Evolutionary conservation across 177 flowering plant genomes (phyloP).

Genomic region (Vitis hybrid): DNA sequence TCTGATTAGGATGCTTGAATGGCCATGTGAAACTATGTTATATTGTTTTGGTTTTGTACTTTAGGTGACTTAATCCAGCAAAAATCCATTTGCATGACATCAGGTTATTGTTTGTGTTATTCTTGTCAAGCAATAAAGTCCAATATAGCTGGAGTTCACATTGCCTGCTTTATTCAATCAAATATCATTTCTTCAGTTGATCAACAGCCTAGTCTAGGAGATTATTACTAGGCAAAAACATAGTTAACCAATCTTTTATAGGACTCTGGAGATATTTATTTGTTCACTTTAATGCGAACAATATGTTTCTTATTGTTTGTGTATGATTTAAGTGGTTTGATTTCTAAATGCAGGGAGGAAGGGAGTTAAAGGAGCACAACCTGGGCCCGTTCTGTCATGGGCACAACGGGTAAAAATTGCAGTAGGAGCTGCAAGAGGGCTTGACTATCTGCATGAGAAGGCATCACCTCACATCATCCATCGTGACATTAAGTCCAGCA

Average conservation of each 20-base stretch:
- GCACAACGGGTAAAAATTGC: slow-evolving; percentile 81
- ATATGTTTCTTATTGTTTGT: not conserved
- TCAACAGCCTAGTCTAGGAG: no score
- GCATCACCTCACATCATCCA: slow-evolving; percentile 78
- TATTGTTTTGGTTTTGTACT: not conserved
- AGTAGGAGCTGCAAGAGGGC: slow-evolving; percentile 87
- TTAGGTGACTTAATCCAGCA: not conserved
- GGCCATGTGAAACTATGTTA: not conserved
- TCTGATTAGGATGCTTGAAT: not conserved
- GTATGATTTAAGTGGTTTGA: not conserved
- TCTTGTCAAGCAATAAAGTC: not conserved
- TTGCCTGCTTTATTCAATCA: not conserved
- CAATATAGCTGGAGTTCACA: not conserved
- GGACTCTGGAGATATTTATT: not conserved
- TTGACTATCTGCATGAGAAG: slow-evolving; percentile 81
- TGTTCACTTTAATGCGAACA: not conserved
- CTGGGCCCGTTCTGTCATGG: slow-evolving; percentile 80
- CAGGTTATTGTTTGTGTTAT: not conserved
- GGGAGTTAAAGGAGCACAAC: slow-evolving; percentile 89
- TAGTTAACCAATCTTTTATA: not conserved
- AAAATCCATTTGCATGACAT: not conserved
- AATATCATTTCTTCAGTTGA: not conserved
- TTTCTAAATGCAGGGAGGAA: slow-evolving; percentile 53
- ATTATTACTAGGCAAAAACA: no score
- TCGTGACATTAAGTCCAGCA: slow-evolving; percentile 84